Conservation (phyloP, 495 filamentous ascomycete species). For the Pseudomonodictys pantanalensis region DNA sequence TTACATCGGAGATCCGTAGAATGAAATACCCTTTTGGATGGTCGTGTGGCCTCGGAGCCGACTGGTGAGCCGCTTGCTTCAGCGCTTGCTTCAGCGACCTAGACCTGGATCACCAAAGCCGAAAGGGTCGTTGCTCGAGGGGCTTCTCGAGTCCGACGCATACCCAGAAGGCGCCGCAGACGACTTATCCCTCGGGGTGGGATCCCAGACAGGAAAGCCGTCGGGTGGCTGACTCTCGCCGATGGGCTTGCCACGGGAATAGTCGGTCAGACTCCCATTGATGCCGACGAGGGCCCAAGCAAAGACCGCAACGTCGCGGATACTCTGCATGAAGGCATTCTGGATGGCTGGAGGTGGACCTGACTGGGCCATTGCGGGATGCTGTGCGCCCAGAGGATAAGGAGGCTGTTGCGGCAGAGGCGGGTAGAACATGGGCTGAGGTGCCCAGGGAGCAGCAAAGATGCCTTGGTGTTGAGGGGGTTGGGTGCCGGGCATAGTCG, state of each 20-base stretch:
- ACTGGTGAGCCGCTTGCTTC: no score
- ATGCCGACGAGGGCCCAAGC: constrained; percentile 80
- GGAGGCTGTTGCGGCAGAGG: constrained; percentile 37
- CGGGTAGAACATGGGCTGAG: constrained; percentile 51
- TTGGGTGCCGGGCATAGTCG: constrained; percentile 41
- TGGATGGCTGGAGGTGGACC: constrained; percentile 20
- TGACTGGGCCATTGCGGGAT: constrained; percentile 22
- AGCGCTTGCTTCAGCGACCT: not conserved
- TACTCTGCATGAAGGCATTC: constrained; percentile 71
- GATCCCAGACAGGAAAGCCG: constrained; percentile 54
- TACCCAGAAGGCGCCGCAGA: constrained; percentile 27
- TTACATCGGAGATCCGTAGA: no score
- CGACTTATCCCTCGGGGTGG: not conserved
- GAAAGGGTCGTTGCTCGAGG: constrained; percentile 21
- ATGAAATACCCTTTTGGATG: no score
- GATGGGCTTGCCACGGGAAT: constrained; percentile 58
- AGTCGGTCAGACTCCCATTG: constrained; percentile 69
- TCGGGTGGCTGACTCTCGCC: constrained; percentile 58
- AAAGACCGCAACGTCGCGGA: constrained; percentile 80
- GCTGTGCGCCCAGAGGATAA: constrained; percentile 22
- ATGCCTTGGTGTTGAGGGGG: constrained; percentile 61
- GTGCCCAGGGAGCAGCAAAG: constrained; percentile 76
- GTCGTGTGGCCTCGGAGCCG: no score
- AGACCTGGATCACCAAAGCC: constrained; percentile 30
- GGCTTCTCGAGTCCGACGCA: constrained; percentile 15